phyloP scores from a whole-genome alignment of 1,139 yeast species.

The Geotrichum armillariae region DNA sequence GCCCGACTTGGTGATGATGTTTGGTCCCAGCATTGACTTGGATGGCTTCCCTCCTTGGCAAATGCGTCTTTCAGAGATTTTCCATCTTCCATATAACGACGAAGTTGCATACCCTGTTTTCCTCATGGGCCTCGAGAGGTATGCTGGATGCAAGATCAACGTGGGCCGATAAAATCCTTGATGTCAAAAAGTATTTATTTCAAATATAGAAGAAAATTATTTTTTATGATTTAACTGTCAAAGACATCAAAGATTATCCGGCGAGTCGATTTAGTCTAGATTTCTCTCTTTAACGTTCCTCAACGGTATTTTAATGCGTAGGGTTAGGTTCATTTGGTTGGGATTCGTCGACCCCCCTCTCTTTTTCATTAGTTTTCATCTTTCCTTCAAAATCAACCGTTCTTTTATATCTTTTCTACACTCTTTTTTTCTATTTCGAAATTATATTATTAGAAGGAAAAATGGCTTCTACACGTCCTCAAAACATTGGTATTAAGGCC shows the following conservation, averaged over 20 bases:
- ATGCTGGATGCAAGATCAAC: conserved; percentile 78
- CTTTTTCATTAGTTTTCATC: background rate
- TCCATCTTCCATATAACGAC: conserved; percentile 88
- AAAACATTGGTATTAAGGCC: conserved; percentile 94
- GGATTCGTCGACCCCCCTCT: too few relatives aligned
- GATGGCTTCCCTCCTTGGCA: conserved; percentile 99
- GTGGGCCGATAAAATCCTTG: conserved; percentile 80
- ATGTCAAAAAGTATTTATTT: too few relatives aligned
- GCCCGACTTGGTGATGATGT: conserved; percentile 82
- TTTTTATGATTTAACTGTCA: too few relatives aligned
- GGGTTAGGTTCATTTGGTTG: too few relatives aligned
- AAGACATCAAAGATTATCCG: too few relatives aligned
- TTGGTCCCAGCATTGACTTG: conserved; percentile 82
- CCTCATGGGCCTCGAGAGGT: conserved; percentile 77
- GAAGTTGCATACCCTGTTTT: conserved; percentile 84
- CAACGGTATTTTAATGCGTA: too few relatives aligned
- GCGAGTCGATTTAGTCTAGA: too few relatives aligned
- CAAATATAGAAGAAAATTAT: too few relatives aligned
- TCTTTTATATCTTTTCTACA: background rate
- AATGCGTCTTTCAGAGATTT: conserved; percentile 82
- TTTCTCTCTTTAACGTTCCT: too few relatives aligned
- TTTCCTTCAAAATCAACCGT: background rate
- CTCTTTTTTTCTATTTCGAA: background rate
- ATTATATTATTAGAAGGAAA: background rate
- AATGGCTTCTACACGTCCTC: conserved; percentile 48